A percentile compares a stretch with the other conserved stretches of the same genome.
These are phyloP conservation scores for Nakazawaea ambrosiae DNA, from an alignment of 805 yeast species.

Conservation along the genomic window DNA sequence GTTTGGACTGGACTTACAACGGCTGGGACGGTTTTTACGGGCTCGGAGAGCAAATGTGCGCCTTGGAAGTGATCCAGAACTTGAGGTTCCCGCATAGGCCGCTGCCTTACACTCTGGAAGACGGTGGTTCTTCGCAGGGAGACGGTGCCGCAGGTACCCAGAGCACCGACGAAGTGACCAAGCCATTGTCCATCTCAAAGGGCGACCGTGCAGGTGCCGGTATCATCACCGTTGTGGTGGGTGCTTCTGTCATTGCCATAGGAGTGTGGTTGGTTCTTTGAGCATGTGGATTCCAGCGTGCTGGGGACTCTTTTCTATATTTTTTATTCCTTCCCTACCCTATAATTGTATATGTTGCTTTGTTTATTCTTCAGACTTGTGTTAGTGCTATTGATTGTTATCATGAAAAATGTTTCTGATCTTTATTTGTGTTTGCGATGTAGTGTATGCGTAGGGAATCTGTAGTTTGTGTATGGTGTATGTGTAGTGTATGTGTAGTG, in stretches of 20 bases:
- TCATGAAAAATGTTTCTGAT: too few relatives aligned
- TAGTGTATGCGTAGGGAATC: too few relatives aligned
- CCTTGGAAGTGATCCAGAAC: slow-evolving; percentile 57
- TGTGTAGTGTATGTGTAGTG: too few relatives aligned
- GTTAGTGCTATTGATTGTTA: too few relatives aligned
- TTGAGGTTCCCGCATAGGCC: slow-evolving; percentile 30
- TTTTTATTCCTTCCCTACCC: neutral
- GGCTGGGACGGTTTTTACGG: slow-evolving; percentile 69
- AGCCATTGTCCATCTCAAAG: slow-evolving; percentile 41
- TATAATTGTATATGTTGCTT: slow-evolving; percentile 1
- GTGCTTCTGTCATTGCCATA: slow-evolving; percentile 55
- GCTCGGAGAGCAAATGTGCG: slow-evolving; percentile 79
- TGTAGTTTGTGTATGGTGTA: too few relatives aligned
- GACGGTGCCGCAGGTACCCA: slow-evolving; percentile 63
- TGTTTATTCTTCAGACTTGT: too few relatives aligned
- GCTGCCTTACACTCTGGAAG: slow-evolving; percentile 53
- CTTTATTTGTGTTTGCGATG: too few relatives aligned
- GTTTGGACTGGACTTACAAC: slow-evolving; percentile 55
- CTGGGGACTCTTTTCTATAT: neutral
- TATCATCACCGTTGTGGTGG: slow-evolving; percentile 50
- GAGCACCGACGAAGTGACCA: slow-evolving; percentile 36
- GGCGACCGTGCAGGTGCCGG: slow-evolving; percentile 90
- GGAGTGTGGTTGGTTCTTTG: slow-evolving; percentile 73
- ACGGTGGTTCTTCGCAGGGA: slow-evolving; percentile 70
- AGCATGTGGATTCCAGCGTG: neutral